Evolutionary conservation across 2,329 filamentous ascomycete species (phyloP).

Genomic region (Colletotrichum lupini): DNA sequence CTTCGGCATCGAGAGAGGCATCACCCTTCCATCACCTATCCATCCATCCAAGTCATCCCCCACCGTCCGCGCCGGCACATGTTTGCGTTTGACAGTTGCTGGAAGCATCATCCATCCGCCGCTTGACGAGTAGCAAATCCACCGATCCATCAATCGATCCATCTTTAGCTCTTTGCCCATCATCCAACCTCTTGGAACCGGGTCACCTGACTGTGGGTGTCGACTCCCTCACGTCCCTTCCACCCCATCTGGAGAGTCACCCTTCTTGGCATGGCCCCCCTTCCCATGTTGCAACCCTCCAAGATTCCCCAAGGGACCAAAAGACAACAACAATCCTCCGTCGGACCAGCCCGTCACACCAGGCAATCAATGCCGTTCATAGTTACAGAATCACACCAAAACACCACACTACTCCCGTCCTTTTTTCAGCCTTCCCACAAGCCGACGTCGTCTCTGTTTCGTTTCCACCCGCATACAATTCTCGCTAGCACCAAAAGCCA

Average conservation of each 20-base stretch:
- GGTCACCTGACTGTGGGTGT: neutral
- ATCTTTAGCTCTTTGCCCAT: neutral
- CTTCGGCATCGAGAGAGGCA: neutral
- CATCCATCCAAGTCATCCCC: neutral
- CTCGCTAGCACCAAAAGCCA: conserved; percentile 11
- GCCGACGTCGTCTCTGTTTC: conserved; percentile 24
- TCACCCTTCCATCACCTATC: neutral
- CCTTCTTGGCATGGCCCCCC: conserved; percentile 12
- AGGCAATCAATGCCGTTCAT: conserved; percentile 20
- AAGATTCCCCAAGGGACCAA: neutral
- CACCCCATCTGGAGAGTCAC: conserved; percentile 17
- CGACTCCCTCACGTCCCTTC: neutral
- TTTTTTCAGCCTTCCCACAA: conserved; percentile 9
- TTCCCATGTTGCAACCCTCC: conserved; percentile 1
- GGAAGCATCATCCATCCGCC: conserved; percentile 28
- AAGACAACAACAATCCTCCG: neutral
- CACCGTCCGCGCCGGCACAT: conserved; percentile 1
- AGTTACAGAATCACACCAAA: conserved; percentile 1
- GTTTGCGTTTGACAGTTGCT: conserved; percentile 27
- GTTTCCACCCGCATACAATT: conserved; percentile 23
- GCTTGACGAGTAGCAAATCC: conserved; percentile 10
- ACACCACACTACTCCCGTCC: neutral
- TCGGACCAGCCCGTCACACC: conserved; percentile 21
- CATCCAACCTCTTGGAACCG: conserved; percentile 21
- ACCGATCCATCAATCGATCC: conserved; percentile 6